Percentiles rank a stretch among this genome's conserved stretches.
These are phyloP conservation scores for Jaapia argillacea DNA, from an alignment of 768 basidiomycete genomes.

Conservation along the genomic window DNA sequence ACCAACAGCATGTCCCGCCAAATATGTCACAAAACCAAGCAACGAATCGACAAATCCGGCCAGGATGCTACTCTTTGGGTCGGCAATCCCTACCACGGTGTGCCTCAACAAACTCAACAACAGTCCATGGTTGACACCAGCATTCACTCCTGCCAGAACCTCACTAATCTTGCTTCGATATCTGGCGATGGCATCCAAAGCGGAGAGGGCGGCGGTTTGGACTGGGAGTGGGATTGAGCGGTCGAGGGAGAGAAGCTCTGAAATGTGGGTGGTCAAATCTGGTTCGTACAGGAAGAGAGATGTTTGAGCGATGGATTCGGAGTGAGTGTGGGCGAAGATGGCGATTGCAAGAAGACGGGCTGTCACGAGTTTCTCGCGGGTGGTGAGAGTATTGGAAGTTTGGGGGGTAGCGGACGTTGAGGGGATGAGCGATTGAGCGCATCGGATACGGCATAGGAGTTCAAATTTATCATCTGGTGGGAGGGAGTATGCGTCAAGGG, in stretches of 20 bases:
- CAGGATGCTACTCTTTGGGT: conserved; percentile 53
- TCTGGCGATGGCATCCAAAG: conserved; percentile 84
- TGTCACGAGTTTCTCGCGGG: conserved; percentile 68
- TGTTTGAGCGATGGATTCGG: conserved; percentile 68
- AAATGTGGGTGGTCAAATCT: conserved; percentile 80
- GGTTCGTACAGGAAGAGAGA: conserved; percentile 92
- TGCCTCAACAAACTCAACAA: conserved; percentile 83
- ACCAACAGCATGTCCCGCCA: conserved; percentile 76
- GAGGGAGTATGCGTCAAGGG: conserved; percentile 54
- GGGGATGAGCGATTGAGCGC: conserved; percentile 57
- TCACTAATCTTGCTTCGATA: conserved; percentile 80
- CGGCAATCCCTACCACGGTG: conserved; percentile 64
- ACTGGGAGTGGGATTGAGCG: conserved; percentile 57
- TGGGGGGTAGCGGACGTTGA: conserved; percentile 37
- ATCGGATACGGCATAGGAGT: conserved; percentile 76
- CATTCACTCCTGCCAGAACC: conserved; percentile 84
- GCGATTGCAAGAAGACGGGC: conserved; percentile 82
- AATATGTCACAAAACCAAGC: conserved; percentile 77
- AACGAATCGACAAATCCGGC: conserved; percentile 79
- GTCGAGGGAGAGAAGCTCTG: conserved; percentile 82
- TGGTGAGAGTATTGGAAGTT: background rate
- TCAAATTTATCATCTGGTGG: conserved; percentile 84
- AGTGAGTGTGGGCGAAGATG: conserved; percentile 82
- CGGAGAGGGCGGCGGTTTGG: conserved; percentile 77
- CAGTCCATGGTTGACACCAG: conserved; percentile 92